Conservation (phyloP, 2,329 filamentous ascomycete species). For the Lecanosticta acicola region DNA sequence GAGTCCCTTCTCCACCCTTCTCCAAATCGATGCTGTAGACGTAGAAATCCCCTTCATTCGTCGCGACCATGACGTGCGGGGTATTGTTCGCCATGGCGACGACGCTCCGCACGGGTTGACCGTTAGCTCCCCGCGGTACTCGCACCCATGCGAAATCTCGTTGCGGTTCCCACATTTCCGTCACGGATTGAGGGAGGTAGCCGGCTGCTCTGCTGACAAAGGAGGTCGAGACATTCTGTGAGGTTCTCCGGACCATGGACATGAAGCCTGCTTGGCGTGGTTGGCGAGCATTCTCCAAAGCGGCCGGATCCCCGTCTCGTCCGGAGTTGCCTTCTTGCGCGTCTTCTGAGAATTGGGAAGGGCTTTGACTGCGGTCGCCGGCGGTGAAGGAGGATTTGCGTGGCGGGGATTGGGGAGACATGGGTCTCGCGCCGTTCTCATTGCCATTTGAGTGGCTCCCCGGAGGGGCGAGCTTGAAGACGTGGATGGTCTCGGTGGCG, state of each 20-base stretch:
- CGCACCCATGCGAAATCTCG: constrained; percentile 97
- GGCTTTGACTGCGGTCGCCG: constrained; percentile 40
- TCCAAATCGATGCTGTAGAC: constrained; percentile 95
- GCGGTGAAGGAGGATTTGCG: constrained; percentile 18
- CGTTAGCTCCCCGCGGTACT: constrained; percentile 60
- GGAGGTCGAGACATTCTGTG: constrained; percentile 83
- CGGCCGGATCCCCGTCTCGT: constrained; percentile 21
- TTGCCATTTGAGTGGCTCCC: constrained; percentile 26
- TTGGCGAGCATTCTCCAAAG: constrained; percentile 32
- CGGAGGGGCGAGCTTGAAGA: constrained; percentile 70
- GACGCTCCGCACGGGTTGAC: constrained; percentile 69
- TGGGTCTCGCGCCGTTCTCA: constrained; percentile 14
- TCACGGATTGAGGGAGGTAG: constrained; percentile 87
- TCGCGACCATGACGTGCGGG: constrained; percentile 96
- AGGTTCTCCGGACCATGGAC: constrained; percentile 87
- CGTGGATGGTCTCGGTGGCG: constrained; percentile 91
- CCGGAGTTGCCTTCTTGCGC: constrained; percentile 38
- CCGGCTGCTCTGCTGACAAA: constrained; percentile 85
- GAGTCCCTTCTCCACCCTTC: constrained; percentile 82
- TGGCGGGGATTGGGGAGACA: constrained; percentile 25
- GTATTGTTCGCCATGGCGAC: constrained; percentile 94
- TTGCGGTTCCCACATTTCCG: constrained; percentile 94
- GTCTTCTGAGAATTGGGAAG: constrained; percentile 23
- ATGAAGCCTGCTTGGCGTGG: constrained; percentile 68
- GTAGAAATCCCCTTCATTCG: constrained; percentile 90